phyloP scores from a whole-genome alignment of 495 filamentous ascomycete genomes.

The Penicillium fimorum region DNA sequence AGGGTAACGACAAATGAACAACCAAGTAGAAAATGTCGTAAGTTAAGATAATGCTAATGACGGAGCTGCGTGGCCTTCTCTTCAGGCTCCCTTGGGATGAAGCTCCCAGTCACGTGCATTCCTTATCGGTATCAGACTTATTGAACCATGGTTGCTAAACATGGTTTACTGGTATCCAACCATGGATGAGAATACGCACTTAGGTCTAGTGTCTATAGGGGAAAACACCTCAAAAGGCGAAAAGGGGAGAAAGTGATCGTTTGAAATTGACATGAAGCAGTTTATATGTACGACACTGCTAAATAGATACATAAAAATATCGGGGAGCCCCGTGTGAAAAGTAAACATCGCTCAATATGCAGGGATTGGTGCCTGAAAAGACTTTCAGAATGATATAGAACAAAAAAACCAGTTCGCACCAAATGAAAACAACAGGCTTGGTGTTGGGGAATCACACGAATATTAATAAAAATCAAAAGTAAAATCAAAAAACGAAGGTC shows the following conservation, averaged over 20 bases:
- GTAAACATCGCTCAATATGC: conserved; percentile 17
- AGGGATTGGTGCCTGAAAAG: conserved; percentile 4
- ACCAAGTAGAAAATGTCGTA: conserved; percentile 7
- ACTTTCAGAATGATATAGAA: conserved; percentile 8
- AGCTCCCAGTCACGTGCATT: conserved; percentile 36
- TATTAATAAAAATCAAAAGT: background rate
- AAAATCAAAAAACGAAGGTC: conserved; percentile 7
- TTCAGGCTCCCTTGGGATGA: background rate
- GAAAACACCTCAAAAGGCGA: too few relatives aligned
- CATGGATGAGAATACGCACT: conserved; percentile 2
- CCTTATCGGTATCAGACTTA: conserved; percentile 22
- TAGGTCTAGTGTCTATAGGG: background rate
- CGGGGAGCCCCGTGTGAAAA: background rate
- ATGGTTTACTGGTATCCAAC: background rate
- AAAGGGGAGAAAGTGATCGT: background rate
- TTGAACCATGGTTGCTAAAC: background rate
- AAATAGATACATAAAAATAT: conserved; percentile 11
- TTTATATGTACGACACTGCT: conserved; percentile 23
- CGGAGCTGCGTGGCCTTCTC: conserved; percentile 35
- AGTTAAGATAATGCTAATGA: conserved; percentile 17
- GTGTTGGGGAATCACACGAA: conserved; percentile 5
- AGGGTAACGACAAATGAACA: background rate
- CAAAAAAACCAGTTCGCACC: conserved; percentile 10
- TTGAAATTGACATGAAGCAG: background rate
- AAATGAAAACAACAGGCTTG: conserved; percentile 14